Conservation (phyloP, 805 yeast genomes). For the Saturnispora zaruensis region DNA sequence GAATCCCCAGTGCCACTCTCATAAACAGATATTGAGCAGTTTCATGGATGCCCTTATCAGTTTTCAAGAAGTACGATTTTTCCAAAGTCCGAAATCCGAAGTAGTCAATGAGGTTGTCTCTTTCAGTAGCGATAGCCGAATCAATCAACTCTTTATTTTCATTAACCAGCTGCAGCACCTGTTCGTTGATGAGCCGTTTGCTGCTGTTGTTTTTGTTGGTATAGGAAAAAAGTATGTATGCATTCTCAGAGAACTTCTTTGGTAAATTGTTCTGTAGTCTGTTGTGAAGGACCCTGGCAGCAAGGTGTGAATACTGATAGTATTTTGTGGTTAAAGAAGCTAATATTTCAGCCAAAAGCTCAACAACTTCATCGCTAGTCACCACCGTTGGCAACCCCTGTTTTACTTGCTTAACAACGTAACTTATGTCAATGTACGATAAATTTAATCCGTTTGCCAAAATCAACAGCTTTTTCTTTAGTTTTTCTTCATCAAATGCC, state of each 20-base stretch:
- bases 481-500: conserved; percentile 10
- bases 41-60: conserved; percentile 64
- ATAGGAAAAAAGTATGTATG: conserved; percentile 46
- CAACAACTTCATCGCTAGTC: conserved; percentile 33
- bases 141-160: conserved; percentile 53
- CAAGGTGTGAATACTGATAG: conserved; percentile 86
- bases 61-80: conserved; percentile 69
- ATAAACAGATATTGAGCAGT: conserved; percentile 86
- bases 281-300: conserved; percentile 83
- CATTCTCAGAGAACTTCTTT: conserved; percentile 64
- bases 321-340: conserved; percentile 93
- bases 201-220: conserved; percentile 30
- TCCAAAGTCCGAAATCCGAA: conserved; percentile 91
- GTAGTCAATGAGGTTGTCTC: conserved; percentile 73
- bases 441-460: conserved; percentile 31
- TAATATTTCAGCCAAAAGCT: conserved; percentile 78
- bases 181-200: conserved; percentile 1
- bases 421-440: conserved; percentile 36
- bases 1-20: conserved; percentile 91
- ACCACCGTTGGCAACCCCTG: conserved; percentile 43
- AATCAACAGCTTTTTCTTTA: conserved; percentile 10
- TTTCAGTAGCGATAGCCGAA: conserved; percentile 55
- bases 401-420: conserved; percentile 38
- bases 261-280: conserved; percentile 81
- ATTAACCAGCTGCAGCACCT: conserved; percentile 45